Evolutionary conservation across 176 grass and related monocot species (phyloP), one percentile per base, ranked within the genome.

Genomic region (Oryza meyeriana): DNA sequence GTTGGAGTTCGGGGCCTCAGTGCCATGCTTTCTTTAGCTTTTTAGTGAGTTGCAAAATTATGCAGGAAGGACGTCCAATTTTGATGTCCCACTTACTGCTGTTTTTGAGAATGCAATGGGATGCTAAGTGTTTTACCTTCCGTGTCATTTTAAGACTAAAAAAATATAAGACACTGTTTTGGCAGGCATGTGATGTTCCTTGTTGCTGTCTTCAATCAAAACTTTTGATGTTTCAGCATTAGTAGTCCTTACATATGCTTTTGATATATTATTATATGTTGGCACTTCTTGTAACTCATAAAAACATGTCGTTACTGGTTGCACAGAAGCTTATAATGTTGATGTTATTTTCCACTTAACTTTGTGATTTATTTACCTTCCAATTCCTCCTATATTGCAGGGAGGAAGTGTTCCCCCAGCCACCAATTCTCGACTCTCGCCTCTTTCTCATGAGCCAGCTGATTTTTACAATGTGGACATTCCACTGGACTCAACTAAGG

Each of bases 391-490:
- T 71, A 6, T 79, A 31, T 63, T 86, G 33, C 84, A 90, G 88
- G 84, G 88, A 79, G 84, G 91, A 71, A 95, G 87, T 55, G 93
- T 96, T 71, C 88, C 83, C 66, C 82, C 93, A 68, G 93, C 93
- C 64, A 78, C 91, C 68, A 99, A 99, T 92, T 99, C 93, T 67
- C 81, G 81, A 13, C 93, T 99, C 31, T 88, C 91, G 80, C 97
- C 97, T 36, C 85, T 99, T 42, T 88, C 97, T 35, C 91, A 94
- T 8, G 93, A 99, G 80, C 93, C 93, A 28, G 93, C 96, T 61
- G 97, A 90, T 89, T 99, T 99, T 66, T 99, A 99, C 63, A 94
- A 90, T 87, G 82, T 96, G 70, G 91, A 94, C 76, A 95, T 99
- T 85, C 97, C 97, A 81, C 78, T 96, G 24, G 97, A 99, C 39